Conservation (phyloP, 371 early-diverging fungal species). For the Massospora cicadina region DNA sequence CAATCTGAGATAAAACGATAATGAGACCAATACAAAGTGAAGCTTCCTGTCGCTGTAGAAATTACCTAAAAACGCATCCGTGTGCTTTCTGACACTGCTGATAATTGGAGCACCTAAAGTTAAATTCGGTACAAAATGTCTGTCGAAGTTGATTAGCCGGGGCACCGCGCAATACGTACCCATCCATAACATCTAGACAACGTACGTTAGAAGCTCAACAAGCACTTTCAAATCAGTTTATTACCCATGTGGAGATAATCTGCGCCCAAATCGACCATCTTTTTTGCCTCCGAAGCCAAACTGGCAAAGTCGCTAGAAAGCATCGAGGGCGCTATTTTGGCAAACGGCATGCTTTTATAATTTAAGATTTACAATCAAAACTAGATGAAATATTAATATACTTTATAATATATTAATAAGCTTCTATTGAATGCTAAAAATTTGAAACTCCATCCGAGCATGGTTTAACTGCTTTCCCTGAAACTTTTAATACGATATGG, state of each 20-base stretch:
- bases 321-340: conserved; percentile 81
- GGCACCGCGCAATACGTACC: conserved; percentile 28
- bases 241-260: conserved; percentile 90
- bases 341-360: conserved; percentile 28
- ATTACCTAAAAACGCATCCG: conserved; percentile 72
- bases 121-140: conserved; percentile 96
- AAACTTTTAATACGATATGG: too few relatives aligned
- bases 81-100: conserved; percentile 66
- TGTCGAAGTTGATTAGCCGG: conserved; percentile 15
- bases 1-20: conserved; percentile 42
- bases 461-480: too few relatives aligned
- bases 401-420: too few relatives aligned
- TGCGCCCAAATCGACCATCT: conserved; percentile 79
- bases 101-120: conserved; percentile 93
- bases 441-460: too few relatives aligned
- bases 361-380: too few relatives aligned
- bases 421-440: too few relatives aligned
- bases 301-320: conserved; percentile 85
- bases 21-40: background rate
- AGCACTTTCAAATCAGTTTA: conserved; percentile 7
- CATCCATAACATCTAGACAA: conserved; percentile 56
- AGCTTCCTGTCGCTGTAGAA: too few relatives aligned
- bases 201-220: background rate
- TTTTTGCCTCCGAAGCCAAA: conserved; percentile 70
- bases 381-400: too few relatives aligned